Evolutionary conservation across 306 rosid genomes (phyloP), one percentile per base, ranked within the genome.

Genomic region (Cucumis cinereus): DNA sequence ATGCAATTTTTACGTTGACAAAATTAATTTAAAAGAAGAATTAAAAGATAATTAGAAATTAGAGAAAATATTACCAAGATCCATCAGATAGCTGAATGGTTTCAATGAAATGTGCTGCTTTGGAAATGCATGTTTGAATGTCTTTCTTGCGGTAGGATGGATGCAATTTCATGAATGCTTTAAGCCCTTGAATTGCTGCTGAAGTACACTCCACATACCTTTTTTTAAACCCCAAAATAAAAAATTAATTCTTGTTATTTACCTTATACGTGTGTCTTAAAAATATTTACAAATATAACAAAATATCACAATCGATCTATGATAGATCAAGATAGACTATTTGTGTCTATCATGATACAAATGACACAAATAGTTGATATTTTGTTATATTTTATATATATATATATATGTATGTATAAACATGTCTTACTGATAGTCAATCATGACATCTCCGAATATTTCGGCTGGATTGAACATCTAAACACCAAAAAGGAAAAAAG

Each of bases 391-490:
- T n/a, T n/a, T n/a, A n/a, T n/a, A n/a, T n/a, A n/a, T n/a, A n/a
- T n/a, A n/a, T n/a, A n/a, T n/a, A n/a, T n/a, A n/a, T n/a, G n/a
- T n/a, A n/a, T n/a, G n/a, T n/a, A n/a, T n/a, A n/a, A n/a, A n/a
- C n/a, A n/a, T 4, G n/a, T 79, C 94, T 74, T 89, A 91, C 97
- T 83, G 88, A 80, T 90, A 87, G 45, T 92, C 97, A 56, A 92
- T 90, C 17, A 86, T 50, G 54, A 83, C 82, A 80, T 92, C 96
- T 80, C 83, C 89, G 76, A 92, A 92, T 64, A 75, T 74, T 81
- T 90, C 91, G 8, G 80, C 40, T 50, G 97, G 91, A 78, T 88
- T 92, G 41, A 92, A 62, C 82, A 81, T 85, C 97, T 91, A 15
- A 14, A 23, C 36, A 23, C 17, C 22, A 1, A 49, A 4, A 47